A percentile compares a stretch with the other conserved stretches of the same genome.
Conservation (phyloP, 176 grass and related monocot genomes). For the Luzula sylvatica region DNA sequence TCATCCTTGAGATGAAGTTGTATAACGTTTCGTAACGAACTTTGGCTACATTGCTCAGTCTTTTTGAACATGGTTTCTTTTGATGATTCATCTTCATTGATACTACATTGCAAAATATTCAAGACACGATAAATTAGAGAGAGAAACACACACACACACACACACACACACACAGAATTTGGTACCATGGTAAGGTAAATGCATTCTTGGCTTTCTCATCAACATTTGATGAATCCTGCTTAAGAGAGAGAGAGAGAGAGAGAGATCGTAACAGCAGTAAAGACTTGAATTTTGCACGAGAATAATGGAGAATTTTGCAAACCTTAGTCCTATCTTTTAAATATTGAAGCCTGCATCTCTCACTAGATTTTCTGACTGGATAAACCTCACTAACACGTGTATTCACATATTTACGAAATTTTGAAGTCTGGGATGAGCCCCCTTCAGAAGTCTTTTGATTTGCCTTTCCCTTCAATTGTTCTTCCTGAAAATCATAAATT, state of each 20-base stretch:
- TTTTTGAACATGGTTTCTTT: slow-evolving; percentile 37
- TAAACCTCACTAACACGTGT: slow-evolving; percentile 70
- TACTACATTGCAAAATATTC: slow-evolving; percentile 20
- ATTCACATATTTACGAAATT: slow-evolving; percentile 59
- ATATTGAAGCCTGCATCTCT: slow-evolving; percentile 30
- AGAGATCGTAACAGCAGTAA: too few species aligned
- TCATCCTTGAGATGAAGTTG: slow-evolving; percentile 71
- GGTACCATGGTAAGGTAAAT: slow-evolving; percentile 2
- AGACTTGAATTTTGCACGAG: too few species aligned
- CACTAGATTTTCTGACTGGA: slow-evolving; percentile 58
- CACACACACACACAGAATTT: background rate
- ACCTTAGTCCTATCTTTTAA: slow-evolving; percentile 36
- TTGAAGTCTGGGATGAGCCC: slow-evolving; percentile 24
- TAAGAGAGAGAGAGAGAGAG: too few species aligned
- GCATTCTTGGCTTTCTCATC: background rate
- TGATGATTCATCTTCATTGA: slow-evolving; percentile 9
- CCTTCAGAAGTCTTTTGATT: slow-evolving; percentile 29
- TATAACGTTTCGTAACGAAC: slow-evolving; percentile 63
- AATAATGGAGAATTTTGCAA: too few species aligned
- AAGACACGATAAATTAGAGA: background rate
- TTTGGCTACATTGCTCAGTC: slow-evolving; percentile 58
- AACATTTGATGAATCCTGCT: too few species aligned
- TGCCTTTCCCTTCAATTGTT: slow-evolving; percentile 53
- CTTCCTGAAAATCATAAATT: slow-evolving; percentile 57
- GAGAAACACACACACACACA: background rate